Conservation (phyloP, 2,329 filamentous ascomycete genomes). For the Cyclaneusma minus region DNA sequence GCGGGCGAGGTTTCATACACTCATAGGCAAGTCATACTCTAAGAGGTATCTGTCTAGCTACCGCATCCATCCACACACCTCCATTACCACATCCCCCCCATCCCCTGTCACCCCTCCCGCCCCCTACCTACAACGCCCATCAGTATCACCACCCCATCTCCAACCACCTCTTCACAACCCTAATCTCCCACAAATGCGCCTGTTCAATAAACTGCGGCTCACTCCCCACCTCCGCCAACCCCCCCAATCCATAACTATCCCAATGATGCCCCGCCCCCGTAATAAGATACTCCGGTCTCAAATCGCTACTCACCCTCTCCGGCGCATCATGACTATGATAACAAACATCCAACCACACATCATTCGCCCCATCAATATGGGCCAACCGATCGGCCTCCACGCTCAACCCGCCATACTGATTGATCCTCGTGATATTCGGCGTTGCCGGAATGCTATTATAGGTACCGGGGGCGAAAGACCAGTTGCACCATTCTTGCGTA, state of each 20-base stretch:
- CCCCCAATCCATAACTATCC: slow-evolving; percentile 30
- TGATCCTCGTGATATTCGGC: slow-evolving; percentile 26
- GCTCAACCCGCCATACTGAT: slow-evolving; percentile 30
- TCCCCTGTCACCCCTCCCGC: no score
- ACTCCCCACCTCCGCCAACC: slow-evolving; percentile 23
- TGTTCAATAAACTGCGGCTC: slow-evolving; percentile 35
- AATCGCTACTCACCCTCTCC: slow-evolving; percentile 21
- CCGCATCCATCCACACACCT: no score
- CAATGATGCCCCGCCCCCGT: slow-evolving; percentile 35
- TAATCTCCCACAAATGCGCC: slow-evolving; percentile 33
- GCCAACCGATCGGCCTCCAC: slow-evolving; percentile 30
- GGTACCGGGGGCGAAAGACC: slow-evolving; percentile 31
- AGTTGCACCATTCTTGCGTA: slow-evolving; percentile 38
- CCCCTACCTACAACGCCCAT: no score
- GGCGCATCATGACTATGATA: slow-evolving; percentile 30
- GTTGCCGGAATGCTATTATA: slow-evolving; percentile 27
- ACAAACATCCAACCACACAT: slow-evolving; percentile 35
- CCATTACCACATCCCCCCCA: no score
- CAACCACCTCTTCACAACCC: slow-evolving; percentile 26
- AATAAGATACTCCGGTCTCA: slow-evolving; percentile 33
- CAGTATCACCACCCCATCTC: no score
- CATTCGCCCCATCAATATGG: slow-evolving; percentile 33
- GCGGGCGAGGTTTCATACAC: no score
- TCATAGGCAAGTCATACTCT: no score
- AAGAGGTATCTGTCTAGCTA: no score